A percentile compares a stretch with the other conserved stretches of the same genome.
These are phyloP conservation scores for Salix viminalis DNA, from an alignment of 345 rosid species.

Conservation along the genomic window DNA sequence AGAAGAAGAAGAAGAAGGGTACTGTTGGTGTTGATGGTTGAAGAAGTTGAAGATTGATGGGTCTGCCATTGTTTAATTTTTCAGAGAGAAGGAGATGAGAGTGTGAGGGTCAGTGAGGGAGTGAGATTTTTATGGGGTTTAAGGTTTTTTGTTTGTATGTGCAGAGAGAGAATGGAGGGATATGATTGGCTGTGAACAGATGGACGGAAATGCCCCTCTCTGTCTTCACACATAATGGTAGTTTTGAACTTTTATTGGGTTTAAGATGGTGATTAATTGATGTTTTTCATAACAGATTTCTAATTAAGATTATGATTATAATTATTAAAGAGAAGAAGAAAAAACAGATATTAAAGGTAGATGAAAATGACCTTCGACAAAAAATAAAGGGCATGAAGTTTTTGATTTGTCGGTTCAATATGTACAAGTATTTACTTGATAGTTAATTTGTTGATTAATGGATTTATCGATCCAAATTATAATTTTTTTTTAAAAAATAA, in stretches of 20 bases:
- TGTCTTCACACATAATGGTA: not conserved
- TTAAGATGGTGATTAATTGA: not conserved
- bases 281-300: no score
- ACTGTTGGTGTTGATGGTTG: constrained; percentile 11
- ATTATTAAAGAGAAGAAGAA: no score
- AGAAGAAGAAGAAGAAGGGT: not conserved
- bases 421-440: no score
- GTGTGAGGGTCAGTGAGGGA: not conserved
- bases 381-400: no score
- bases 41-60: constrained; percentile 41
- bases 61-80: constrained; percentile 33
- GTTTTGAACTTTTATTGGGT: not conserved
- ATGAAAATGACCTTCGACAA: no score
- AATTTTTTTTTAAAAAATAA: no score
- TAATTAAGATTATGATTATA: no score
- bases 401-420: no score
- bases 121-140: constrained; percentile 22
- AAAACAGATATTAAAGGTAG: no score
- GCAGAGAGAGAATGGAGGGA: not conserved
- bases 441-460: no score
- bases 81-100: not conserved
- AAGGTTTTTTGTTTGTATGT: not conserved
- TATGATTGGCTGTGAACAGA: constrained; percentile 2
- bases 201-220: constrained; percentile 19
- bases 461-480: no score